Percentiles rank a stretch among this genome's conserved stretches.
Conservation (phyloP, 164 flowering plant species). For the Berberis vulgaris region DNA sequence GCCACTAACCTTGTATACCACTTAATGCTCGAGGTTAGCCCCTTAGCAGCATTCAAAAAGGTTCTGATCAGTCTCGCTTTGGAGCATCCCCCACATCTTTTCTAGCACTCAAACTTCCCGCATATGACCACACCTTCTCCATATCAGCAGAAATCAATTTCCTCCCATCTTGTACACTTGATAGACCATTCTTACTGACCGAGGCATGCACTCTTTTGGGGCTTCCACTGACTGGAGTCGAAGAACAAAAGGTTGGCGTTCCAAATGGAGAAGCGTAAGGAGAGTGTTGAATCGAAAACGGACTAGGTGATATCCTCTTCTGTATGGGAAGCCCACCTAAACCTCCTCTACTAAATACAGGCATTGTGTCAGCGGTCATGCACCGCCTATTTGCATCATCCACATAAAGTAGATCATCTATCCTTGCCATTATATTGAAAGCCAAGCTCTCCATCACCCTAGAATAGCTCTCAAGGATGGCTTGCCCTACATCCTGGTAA, state of each 20-base stretch:
- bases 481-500: conserved; percentile 77
- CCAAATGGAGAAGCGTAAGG: conserved; percentile 38
- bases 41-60: background rate
- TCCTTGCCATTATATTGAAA: conserved; percentile 62
- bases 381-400: conserved; percentile 51
- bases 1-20: conserved; percentile 1
- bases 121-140: conserved; percentile 22
- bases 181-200: conserved; percentile 4
- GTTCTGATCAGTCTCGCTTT: conserved; percentile 18
- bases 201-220: conserved; percentile 18
- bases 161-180: conserved; percentile 14
- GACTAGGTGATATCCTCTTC: conserved; percentile 38
- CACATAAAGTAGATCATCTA: conserved; percentile 63
- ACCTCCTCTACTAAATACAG: conserved; percentile 24
- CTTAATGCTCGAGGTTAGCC: background rate
- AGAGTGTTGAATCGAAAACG: conserved; percentile 31
- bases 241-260: conserved; percentile 26
- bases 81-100: conserved; percentile 20
- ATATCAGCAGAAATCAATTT: conserved; percentile 14
- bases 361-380: conserved; percentile 27
- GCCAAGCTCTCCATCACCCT: conserved; percentile 82
- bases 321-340: conserved; percentile 27
- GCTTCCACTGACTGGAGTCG: conserved; percentile 23
- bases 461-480: conserved; percentile 88
- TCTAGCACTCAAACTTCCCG: conserved; percentile 22